Evolutionary conservation across 1,139 yeast genomes (phyloP).

Genomic region (Diutina scorzettiae): DNA sequence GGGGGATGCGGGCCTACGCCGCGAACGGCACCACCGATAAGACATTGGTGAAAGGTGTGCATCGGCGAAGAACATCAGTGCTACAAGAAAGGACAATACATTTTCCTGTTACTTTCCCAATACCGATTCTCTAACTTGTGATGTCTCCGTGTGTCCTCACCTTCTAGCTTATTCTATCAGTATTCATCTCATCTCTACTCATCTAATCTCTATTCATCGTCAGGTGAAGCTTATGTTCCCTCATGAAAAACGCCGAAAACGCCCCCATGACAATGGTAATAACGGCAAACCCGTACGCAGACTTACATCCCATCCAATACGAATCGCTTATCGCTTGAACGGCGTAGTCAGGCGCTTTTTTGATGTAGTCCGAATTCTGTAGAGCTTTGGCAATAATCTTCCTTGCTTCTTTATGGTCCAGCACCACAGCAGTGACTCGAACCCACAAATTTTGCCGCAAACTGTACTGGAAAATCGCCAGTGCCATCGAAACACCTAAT

Average conservation of each 20-base stretch:
- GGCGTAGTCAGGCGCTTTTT: slow-evolving; percentile 36
- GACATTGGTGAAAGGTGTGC: too few species aligned
- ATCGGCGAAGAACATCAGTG: too few species aligned
- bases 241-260: slow-evolving; percentile 25
- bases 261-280: slow-evolving; percentile 26
- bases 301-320: slow-evolving; percentile 39
- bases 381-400: slow-evolving; percentile 39
- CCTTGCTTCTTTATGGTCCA: slow-evolving; percentile 18
- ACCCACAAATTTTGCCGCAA: slow-evolving; percentile 9
- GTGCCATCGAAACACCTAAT: slow-evolving; percentile 55
- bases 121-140: too few species aligned
- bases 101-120: too few species aligned
- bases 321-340: slow-evolving; percentile 33
- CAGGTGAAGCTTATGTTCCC: slow-evolving; percentile 32
- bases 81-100: too few species aligned
- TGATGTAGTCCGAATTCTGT: slow-evolving; percentile 44
- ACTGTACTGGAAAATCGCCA: slow-evolving; percentile 45
- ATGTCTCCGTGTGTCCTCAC: too few species aligned
- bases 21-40: too few species aligned
- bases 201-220: slow-evolving; percentile 23
- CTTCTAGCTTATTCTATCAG: too few species aligned
- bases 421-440: slow-evolving; percentile 15
- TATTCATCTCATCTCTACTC: too few species aligned
- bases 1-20: too few species aligned
- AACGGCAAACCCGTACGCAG: slow-evolving; percentile 40